These are phyloP conservation scores for Penicillium sp. DNA, from an alignment of 2,329 filamentous ascomycete species.

Conservation along the genomic window DNA sequence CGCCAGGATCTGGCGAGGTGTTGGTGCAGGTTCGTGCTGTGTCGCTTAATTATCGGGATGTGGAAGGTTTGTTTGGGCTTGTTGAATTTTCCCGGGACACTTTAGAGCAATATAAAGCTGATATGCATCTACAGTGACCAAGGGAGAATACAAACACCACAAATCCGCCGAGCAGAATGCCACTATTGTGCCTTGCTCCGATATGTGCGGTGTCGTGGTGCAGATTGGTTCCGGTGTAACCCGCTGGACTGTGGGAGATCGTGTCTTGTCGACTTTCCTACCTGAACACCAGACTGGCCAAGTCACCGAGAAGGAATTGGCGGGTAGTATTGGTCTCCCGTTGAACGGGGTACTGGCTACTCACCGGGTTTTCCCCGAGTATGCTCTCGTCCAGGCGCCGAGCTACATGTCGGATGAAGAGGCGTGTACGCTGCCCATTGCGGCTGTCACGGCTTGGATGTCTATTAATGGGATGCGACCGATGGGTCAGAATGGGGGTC, in stretches of 20 bases:
- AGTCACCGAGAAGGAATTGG: constrained; percentile 61
- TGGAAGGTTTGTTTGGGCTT: constrained; percentile 39
- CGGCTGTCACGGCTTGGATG: constrained; percentile 59
- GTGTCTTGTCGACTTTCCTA: constrained; percentile 69
- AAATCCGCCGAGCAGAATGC: constrained; percentile 53
- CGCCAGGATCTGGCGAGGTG: constrained; percentile 59
- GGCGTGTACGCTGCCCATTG: constrained; percentile 52
- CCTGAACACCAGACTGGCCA: constrained; percentile 64
- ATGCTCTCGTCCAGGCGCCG: constrained; percentile 50
- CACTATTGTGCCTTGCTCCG: constrained; percentile 68
- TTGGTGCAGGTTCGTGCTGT: constrained; percentile 60
- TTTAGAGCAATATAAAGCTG: neutral
- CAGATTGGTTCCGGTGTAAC: constrained; percentile 55
- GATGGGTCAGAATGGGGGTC: constrained; percentile 53
- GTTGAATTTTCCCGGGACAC: neutral
- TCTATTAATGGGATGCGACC: constrained; percentile 52
- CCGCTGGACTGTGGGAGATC: constrained; percentile 63
- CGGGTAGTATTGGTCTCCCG: constrained; percentile 66
- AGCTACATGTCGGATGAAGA: constrained; percentile 46
- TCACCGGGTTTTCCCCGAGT: constrained; percentile 51
- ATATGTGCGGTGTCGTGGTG: constrained; percentile 70
- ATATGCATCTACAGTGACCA: constrained; percentile 58
- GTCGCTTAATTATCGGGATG: constrained; percentile 61
- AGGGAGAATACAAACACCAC: constrained; percentile 72
- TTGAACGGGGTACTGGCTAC: constrained; percentile 54